Evolutionary conservation across 305 asterid species (phyloP), one percentile per base, ranked within the genome.

Genomic region (Striga hermonthica): DNA sequence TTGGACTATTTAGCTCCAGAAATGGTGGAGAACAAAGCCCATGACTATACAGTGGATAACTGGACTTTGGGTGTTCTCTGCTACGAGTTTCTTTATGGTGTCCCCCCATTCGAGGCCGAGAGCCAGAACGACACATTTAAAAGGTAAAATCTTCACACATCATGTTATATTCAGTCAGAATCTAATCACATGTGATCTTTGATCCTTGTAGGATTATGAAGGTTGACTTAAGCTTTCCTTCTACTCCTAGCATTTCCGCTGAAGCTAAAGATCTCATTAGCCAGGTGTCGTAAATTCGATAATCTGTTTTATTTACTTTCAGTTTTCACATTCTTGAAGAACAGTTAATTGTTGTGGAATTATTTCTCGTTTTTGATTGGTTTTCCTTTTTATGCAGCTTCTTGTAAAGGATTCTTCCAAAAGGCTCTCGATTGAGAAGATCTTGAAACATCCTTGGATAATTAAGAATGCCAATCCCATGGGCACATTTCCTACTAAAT

Each of bases 1-100:
- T 57, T 93, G 68, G 98, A 93, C 80, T 93, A 93, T 77, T 72
- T 93, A 75, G 96, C 98, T 65, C 98, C 97, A 57, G 98, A 93
- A 76, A 87, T 93, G 98, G 97, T 93, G 81, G 96, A 86, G 75
- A 83, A 88, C 74, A 90, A 86, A 69, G 94, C 85, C 43, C 97
- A 93, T 61, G 97, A 90, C 70, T 82, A 84, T 71, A 79, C 95
- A 69, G 97, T 93, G 36, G 98, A 93, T 78, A 93, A 93, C 69
- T 93, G 97, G 97, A 90, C 98, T 34, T 62, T 87, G 71, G 98
- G 97, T 13, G 72, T 93, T 62, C 94, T 93, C 15, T 90, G 97
- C 83, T 90, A 82, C 61, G 98, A 93, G 72, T 83, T 93, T 69
- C 13, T 93, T 60, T 93, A 84, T 57, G 96, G 97, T 12, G 83